A percentile compares a stretch with the other conserved stretches of the same genome.
phyloP scores from a whole-genome alignment of 2,329 filamentous ascomycete genomes.

The Tolypocladium guangdongense region DNA sequence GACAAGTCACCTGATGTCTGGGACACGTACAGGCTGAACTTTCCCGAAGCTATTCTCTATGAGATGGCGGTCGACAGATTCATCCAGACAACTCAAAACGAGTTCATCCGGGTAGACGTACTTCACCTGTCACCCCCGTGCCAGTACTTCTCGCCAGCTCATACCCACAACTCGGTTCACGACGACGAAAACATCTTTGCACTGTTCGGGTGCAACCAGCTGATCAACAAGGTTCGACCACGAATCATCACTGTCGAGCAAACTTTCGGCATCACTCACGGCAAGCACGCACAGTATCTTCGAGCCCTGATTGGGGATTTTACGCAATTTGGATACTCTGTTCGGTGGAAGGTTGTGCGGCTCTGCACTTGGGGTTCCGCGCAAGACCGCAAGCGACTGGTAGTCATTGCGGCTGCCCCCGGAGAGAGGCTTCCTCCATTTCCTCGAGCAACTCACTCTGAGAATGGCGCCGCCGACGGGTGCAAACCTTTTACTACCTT shows the following conservation, averaged over 20 bases:
- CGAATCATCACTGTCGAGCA: constrained; percentile 70
- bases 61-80: constrained; percentile 38
- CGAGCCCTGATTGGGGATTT: constrained; percentile 51
- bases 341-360: constrained; percentile 54
- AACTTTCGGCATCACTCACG: constrained; percentile 54
- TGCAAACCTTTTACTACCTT: constrained; percentile 33
- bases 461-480: constrained; percentile 18
- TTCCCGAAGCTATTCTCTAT: constrained; percentile 37
- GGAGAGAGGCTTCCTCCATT: constrained; percentile 61
- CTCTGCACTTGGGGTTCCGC: constrained; percentile 40
- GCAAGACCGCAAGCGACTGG: constrained; percentile 37
- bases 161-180: constrained; percentile 55
- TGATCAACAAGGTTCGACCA: constrained; percentile 50
- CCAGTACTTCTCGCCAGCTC: constrained; percentile 62
- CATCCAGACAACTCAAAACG: constrained; percentile 19
- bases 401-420: constrained; percentile 51
- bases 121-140: constrained; percentile 70
- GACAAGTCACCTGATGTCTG: constrained; percentile 50
- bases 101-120: constrained; percentile 45
- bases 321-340: constrained; percentile 53
- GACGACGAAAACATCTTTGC: constrained; percentile 60
- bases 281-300: constrained; percentile 44
- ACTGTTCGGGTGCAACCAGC: constrained; percentile 38
- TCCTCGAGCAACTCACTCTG: constrained; percentile 48
- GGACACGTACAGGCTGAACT: constrained; percentile 48